phyloP scores from a whole-genome alignment of 2,329 filamentous ascomycete genomes.

The Sporothrix pallida region DNA sequence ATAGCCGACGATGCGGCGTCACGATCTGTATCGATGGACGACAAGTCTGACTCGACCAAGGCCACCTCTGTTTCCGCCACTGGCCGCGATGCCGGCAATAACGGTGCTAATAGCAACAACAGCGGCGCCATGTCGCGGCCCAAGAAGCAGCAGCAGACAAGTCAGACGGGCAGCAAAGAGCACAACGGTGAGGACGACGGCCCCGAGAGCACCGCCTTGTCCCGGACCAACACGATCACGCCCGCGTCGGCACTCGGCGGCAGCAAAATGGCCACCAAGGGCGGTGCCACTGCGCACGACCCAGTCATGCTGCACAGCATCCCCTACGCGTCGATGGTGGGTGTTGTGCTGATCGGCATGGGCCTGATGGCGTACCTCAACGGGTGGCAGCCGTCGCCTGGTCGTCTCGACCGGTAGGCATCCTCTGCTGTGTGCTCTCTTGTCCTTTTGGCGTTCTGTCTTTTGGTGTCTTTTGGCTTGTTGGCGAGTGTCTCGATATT shows the following conservation, averaged over 20 bases:
- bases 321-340: constrained; percentile 81
- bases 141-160: background rate
- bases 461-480: background rate
- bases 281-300: constrained; percentile 46
- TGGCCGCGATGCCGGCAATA: constrained; percentile 8
- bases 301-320: constrained; percentile 61
- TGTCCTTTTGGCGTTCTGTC: too few relatives aligned
- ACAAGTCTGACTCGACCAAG: background rate
- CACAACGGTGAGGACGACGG: constrained; percentile 43
- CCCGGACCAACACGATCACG: constrained; percentile 58
- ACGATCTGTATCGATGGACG: background rate
- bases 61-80: background rate
- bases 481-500: constrained; percentile 14
- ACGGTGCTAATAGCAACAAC: constrained; percentile 2
- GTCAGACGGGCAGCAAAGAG: constrained; percentile 32
- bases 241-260: constrained; percentile 42
- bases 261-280: constrained; percentile 42
- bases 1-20: background rate
- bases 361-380: constrained; percentile 87
- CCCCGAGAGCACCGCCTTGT: constrained; percentile 48
- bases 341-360: constrained; percentile 80
- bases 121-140: background rate
- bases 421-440: background rate
- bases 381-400: constrained; percentile 68
- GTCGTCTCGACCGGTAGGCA: constrained; percentile 44